Percentiles rank a stretch among this genome's conserved stretches.
Evolutionary conservation across 78 protist genomes (phyloP).

Genomic region (Dictyostelium capitatum): DNA sequence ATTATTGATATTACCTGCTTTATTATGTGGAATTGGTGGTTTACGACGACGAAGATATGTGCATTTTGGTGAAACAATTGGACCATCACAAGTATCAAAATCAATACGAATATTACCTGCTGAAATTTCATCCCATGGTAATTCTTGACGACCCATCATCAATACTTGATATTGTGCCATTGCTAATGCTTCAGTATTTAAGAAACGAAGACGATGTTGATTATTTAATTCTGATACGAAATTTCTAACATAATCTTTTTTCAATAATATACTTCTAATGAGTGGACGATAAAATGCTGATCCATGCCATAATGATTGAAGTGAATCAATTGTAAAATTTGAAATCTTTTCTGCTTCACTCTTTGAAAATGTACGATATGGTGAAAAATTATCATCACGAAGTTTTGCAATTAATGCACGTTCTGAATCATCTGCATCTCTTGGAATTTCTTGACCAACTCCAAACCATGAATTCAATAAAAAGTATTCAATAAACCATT

Average conservation of each 20-base stretch:
- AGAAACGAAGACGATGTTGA: conserved; percentile 60
- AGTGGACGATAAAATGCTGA: conserved; percentile 64
- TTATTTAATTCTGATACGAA: conserved; percentile 40
- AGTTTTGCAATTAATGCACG: conserved; percentile 40
- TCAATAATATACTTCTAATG: conserved; percentile 41
- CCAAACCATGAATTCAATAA: conserved; percentile 51
- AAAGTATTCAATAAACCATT: conserved; percentile 80
- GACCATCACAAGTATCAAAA: conserved; percentile 54
- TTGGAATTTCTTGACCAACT: conserved; percentile 13
- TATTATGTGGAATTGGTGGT: conserved; percentile 85
- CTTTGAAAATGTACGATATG: conserved; percentile 54
- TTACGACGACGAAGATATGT: conserved; percentile 78
- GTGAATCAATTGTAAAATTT: conserved; percentile 48
- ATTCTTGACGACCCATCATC: conserved; percentile 80
- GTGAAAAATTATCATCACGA: conserved; percentile 76
- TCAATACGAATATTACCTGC: conserved; percentile 79
- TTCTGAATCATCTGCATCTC: conserved; percentile 57
- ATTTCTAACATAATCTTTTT: conserved; percentile 65
- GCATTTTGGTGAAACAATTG: conserved; percentile 61
- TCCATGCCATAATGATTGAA: conserved; percentile 82
- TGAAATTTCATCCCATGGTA: conserved; percentile 70
- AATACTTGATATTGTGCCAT: conserved; percentile 76
- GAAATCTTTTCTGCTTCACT: conserved; percentile 45
- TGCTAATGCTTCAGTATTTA: conserved; percentile 56
- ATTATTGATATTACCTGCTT: conserved; percentile 80